phyloP scores from a whole-genome alignment of 2,329 filamentous ascomycete species.

The Monilinia aucupariae region DNA sequence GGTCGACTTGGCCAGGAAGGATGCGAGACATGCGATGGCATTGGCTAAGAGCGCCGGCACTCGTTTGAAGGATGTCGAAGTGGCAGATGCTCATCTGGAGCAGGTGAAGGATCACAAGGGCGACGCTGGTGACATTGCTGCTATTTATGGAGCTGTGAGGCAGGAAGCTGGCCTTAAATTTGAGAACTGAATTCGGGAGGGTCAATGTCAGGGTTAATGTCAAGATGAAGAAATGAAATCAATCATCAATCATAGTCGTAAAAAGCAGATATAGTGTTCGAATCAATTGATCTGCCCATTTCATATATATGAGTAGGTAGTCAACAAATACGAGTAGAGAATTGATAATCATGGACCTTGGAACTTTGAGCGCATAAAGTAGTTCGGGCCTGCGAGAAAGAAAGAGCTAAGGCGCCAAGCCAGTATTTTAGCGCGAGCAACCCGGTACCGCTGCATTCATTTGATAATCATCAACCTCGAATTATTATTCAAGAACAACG shows the following conservation, averaged over 20 bases:
- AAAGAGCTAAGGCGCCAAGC: constrained; percentile 13
- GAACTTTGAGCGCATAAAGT: no score
- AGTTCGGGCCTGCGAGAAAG: background rate
- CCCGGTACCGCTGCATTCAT: constrained; percentile 4
- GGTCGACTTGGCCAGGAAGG: constrained; percentile 77
- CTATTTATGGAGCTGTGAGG: constrained; percentile 75
- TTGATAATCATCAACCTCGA: constrained; percentile 11
- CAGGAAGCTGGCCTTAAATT: constrained; percentile 69
- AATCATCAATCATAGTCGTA: no score
- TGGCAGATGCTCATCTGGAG: constrained; percentile 63
- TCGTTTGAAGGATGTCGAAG: constrained; percentile 58
- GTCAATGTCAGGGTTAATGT: no score
- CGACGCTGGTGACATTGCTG: constrained; percentile 69
- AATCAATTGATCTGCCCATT: no score
- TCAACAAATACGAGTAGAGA: no score
- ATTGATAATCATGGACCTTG: no score
- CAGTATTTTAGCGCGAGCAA: constrained; percentile 10
- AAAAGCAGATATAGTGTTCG: background rate
- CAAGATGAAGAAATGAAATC: background rate
- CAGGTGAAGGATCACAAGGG: constrained; percentile 65
- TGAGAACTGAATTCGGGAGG: constrained; percentile 49
- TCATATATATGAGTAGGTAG: no score
- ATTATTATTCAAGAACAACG: background rate
- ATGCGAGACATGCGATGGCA: constrained; percentile 66
- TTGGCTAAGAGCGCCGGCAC: constrained; percentile 60